These are phyloP conservation scores for Plantago coronopus DNA, from an alignment of 305 asterid species.

Conservation along the genomic window DNA sequence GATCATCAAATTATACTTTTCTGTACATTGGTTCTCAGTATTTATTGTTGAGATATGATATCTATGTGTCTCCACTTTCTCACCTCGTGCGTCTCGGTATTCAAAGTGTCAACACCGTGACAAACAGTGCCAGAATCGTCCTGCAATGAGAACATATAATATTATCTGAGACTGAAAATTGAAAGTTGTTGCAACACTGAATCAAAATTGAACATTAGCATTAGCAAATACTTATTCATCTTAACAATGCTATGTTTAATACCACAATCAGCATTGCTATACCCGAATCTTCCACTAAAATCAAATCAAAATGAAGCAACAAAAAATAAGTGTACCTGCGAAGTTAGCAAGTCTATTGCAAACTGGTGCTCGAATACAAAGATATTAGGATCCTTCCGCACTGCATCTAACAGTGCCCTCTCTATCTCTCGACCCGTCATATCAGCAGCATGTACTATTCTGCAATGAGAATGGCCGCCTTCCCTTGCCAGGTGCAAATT, in stretches of 20 bases:
- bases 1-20: slow-evolving; percentile 15
- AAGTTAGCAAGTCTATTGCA: slow-evolving; percentile 89
- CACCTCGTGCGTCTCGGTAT: slow-evolving; percentile 81
- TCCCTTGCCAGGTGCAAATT: slow-evolving; percentile 94
- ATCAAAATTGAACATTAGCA: no score
- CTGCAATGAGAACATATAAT: slow-evolving; percentile 32
- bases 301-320: not conserved
- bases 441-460: slow-evolving; percentile 98
- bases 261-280: no score
- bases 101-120: slow-evolving; percentile 83
- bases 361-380: slow-evolving; percentile 87
- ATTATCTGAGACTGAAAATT: no score
- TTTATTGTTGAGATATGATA: slow-evolving; percentile 7
- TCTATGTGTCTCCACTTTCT: slow-evolving; percentile 16
- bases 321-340: slow-evolving; percentile 47
- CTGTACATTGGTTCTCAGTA: slow-evolving; percentile 9
- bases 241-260: no score
- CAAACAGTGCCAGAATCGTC: slow-evolving; percentile 75
- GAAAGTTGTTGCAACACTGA: no score
- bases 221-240: no score
- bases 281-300: not conserved
- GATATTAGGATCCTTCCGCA: slow-evolving; percentile 74
- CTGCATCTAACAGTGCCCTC: slow-evolving; percentile 90
- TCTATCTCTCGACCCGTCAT: slow-evolving; percentile 97
- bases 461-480: slow-evolving; percentile 96